A percentile compares a stretch with the other conserved stretches of the same genome.
Conservation (phyloP, 306 rosid species). For the Glycine soja region DNA sequence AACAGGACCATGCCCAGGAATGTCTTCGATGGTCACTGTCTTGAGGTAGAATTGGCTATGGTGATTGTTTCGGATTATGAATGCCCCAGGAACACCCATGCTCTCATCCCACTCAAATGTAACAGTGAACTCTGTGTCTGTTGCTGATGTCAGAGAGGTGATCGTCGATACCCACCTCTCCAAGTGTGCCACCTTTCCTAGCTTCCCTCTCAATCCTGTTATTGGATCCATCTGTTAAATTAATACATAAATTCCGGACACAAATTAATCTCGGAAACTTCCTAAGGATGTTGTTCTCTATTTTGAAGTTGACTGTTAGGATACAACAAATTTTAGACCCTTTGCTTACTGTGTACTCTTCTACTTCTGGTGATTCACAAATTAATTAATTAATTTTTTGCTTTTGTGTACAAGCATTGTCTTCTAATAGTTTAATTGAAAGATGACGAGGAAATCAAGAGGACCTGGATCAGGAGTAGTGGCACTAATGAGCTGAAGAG, state of each 20-base stretch:
- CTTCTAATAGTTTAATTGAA: not conserved
- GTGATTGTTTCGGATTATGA: conserved; percentile 71
- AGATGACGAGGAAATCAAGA: not conserved
- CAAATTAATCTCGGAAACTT: too few relatives aligned
- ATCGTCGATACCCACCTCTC: conserved; percentile 74
- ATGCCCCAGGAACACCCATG: conserved; percentile 83
- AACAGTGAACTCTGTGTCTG: conserved; percentile 57
- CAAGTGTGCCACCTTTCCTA: conserved; percentile 66
- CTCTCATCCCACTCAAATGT: conserved; percentile 72
- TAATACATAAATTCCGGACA: not conserved
- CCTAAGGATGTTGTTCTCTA: too few relatives aligned
- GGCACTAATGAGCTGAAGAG: conserved; percentile 77
- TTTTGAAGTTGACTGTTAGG: not conserved
- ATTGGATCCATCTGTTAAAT: not conserved
- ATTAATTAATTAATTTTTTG: not conserved
- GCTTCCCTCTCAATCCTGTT: conserved; percentile 53
- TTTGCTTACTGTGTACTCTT: conserved; percentile 32
- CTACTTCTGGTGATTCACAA: not conserved
- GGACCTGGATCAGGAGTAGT: conserved; percentile 67
- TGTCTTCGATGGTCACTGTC: conserved; percentile 65
- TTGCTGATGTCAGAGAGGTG: conserved; percentile 49
- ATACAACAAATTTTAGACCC: not conserved
- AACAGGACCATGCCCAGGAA: conserved; percentile 67
- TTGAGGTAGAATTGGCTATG: conserved; percentile 79
- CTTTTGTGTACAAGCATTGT: conserved; percentile 21